A percentile compares a stretch with the other conserved stretches of the same genome.
These are phyloP conservation scores for Melampsora americana DNA, from an alignment of 1,284 basidiomycete genomes.

Conservation along the genomic window DNA sequence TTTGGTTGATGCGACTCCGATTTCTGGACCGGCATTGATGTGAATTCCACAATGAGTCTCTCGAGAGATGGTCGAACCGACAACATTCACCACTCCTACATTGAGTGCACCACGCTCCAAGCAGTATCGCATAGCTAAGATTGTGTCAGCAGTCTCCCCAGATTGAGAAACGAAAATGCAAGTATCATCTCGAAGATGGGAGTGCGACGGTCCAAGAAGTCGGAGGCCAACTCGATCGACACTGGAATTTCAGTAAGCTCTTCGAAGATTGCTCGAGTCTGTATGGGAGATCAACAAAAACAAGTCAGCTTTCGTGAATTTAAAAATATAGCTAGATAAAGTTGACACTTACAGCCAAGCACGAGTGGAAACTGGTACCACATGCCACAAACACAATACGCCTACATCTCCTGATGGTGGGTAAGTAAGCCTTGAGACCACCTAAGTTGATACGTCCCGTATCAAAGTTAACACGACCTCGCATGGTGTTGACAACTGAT, in stretches of 20 bases:
- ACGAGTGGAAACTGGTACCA: slow-evolving; percentile 96
- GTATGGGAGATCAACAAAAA: slow-evolving; percentile 19
- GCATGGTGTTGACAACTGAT: slow-evolving; percentile 99
- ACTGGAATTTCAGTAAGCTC: slow-evolving; percentile 99
- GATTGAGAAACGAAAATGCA: slow-evolving; percentile 97
- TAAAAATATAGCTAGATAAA: neutral
- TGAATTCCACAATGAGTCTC: slow-evolving; percentile 99
- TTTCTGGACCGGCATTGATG: slow-evolving; percentile 99
- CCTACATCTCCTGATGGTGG: slow-evolving; percentile 89
- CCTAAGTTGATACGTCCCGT: slow-evolving; percentile 85
- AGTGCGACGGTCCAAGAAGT: slow-evolving; percentile 97
- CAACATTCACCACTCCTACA: slow-evolving; percentile 84
- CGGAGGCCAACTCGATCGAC: slow-evolving; percentile 92
- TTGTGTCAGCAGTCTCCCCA: slow-evolving; percentile 97
- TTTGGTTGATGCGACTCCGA: slow-evolving; percentile 99
- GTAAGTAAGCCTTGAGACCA: slow-evolving; percentile 89
- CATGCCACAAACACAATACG: slow-evolving; percentile 96
- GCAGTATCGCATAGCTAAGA: slow-evolving; percentile 93
- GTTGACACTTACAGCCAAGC: slow-evolving; percentile 64
- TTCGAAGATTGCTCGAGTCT: slow-evolving; percentile 95
- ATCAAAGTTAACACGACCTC: slow-evolving; percentile 99
- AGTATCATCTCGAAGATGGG: slow-evolving; percentile 99
- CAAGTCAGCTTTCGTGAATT: neutral
- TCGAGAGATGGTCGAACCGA: slow-evolving; percentile 95
- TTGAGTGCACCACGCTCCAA: slow-evolving; percentile 93